A percentile compares a stretch with the other conserved stretches of the same genome.
These are phyloP conservation scores for Xylaria sp. DNA, from an alignment of 2,329 filamentous ascomycete species.

Conservation along the genomic window DNA sequence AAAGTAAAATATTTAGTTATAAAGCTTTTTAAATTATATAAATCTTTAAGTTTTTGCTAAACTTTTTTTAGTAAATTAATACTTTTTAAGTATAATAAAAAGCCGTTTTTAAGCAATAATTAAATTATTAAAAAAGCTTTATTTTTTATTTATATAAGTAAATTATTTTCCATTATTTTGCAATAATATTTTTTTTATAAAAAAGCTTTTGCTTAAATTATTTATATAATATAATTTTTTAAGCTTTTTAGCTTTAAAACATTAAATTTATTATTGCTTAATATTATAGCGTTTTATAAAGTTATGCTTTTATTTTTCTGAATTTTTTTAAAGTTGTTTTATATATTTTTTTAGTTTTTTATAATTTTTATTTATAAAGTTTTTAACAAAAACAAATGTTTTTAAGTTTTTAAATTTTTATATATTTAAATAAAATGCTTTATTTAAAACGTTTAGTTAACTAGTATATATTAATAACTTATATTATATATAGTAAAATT, in stretches of 20 bases:
- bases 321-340: too few species aligned
- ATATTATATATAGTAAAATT: too few species aligned
- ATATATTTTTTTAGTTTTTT: too few species aligned
- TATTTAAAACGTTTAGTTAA: too few species aligned
- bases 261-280: neutral
- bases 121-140: neutral
- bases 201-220: neutral
- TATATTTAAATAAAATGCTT: too few species aligned
- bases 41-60: neutral
- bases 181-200: neutral
- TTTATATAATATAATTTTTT: neutral
- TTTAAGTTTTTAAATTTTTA: too few species aligned
- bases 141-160: neutral
- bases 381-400: too few species aligned
- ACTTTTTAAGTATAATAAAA: neutral
- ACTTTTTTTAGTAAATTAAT: neutral
- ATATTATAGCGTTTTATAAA: neutral
- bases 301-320: neutral
- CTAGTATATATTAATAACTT: too few species aligned
- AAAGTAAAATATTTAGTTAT: neutral
- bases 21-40: neutral
- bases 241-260: neutral
- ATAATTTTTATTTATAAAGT: too few species aligned
- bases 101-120: neutral
- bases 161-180: neutral